Evolutionary conservation across 352 stramenopile genomes (phyloP).

Genomic region (Globisporangium yorkense): DNA sequence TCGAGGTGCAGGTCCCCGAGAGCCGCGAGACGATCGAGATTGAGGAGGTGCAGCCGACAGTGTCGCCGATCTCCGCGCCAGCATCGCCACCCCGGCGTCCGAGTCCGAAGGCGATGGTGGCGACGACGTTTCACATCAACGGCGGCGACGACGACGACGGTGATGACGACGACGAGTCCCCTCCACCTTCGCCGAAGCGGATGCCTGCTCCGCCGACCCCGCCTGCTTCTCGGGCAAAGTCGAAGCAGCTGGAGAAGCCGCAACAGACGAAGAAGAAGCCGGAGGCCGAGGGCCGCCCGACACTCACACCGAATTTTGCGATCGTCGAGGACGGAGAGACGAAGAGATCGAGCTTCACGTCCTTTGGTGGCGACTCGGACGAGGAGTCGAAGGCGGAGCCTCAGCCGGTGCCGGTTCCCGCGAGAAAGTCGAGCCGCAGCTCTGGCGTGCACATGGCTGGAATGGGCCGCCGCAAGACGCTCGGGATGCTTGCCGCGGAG

Average conservation of each 20-base stretch:
- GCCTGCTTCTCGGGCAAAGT: slow-evolving; percentile 7
- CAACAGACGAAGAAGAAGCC: slow-evolving; percentile 1
- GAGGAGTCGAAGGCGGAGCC: slow-evolving; percentile 72
- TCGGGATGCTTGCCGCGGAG: slow-evolving; percentile 62
- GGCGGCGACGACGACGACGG: slow-evolving; percentile 7
- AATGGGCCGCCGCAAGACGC: slow-evolving; percentile 64
- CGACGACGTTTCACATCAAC: slow-evolving; percentile 2
- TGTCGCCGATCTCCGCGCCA: slow-evolving; percentile 12
- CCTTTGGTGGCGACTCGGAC: slow-evolving; percentile 78
- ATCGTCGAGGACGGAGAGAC: slow-evolving; percentile 51
- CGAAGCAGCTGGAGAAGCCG: slow-evolving; percentile 2
- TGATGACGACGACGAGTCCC: slow-evolving; percentile 7
- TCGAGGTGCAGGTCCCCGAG: slow-evolving; percentile 9
- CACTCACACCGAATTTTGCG: slow-evolving; percentile 61
- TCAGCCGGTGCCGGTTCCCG: slow-evolving; percentile 42
- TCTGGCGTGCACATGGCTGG: slow-evolving; percentile 46
- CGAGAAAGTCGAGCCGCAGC: slow-evolving; percentile 26
- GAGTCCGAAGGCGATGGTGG: slow-evolving; percentile 5
- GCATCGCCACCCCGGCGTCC: slow-evolving; percentile 3
- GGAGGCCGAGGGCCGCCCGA: slow-evolving; percentile 4
- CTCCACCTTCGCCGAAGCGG: slow-evolving; percentile 14
- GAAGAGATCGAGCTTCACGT: slow-evolving; percentile 79
- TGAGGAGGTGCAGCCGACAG: not conserved
- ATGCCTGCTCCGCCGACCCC: slow-evolving; percentile 20
- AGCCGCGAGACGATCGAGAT: slow-evolving; percentile 5